Conservation (phyloP, 345 rosid genomes). For the Eucalyptus cladocalyx region DNA sequence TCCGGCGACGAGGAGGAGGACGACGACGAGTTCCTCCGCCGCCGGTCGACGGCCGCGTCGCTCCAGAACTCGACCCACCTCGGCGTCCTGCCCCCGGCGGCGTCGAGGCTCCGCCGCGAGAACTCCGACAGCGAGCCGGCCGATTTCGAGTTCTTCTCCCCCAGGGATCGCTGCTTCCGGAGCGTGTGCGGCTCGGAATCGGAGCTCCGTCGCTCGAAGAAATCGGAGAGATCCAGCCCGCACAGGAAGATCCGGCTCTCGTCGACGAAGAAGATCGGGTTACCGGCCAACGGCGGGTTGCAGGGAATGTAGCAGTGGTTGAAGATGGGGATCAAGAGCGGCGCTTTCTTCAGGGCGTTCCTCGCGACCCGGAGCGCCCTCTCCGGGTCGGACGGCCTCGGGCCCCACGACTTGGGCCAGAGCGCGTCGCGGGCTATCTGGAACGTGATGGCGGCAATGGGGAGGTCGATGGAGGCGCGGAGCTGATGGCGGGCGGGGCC, state of each 20-base stretch:
- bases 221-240: constrained; percentile 88
- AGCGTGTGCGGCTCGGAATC: constrained; percentile 28
- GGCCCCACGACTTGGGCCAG: constrained; percentile 94
- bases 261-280: constrained; percentile 90
- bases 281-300: constrained; percentile 79
- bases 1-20: constrained; percentile 52
- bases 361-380: constrained; percentile 75
- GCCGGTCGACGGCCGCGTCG: constrained; percentile 70
- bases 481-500: constrained; percentile 62
- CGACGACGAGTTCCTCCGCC: constrained; percentile 57
- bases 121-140: constrained; percentile 42
- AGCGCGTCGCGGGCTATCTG: constrained; percentile 81
- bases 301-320: constrained; percentile 93
- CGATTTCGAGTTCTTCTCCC: constrained; percentile 28
- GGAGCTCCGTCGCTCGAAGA: constrained; percentile 57
- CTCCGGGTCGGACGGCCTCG: constrained; percentile 77
- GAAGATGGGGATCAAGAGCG: constrained; percentile 80
- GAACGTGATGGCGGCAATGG: constrained; percentile 80
- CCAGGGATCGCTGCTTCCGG: constrained; percentile 49
- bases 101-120: constrained; percentile 53
- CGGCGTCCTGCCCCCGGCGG: constrained; percentile 36
- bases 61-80: constrained; percentile 99
- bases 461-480: constrained; percentile 73
- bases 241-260: constrained; percentile 87
- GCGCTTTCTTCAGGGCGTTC: constrained; percentile 79